Evolutionary conservation across 176 grass and related monocot species (phyloP).

Genomic region (Eragrostis curvula): DNA sequence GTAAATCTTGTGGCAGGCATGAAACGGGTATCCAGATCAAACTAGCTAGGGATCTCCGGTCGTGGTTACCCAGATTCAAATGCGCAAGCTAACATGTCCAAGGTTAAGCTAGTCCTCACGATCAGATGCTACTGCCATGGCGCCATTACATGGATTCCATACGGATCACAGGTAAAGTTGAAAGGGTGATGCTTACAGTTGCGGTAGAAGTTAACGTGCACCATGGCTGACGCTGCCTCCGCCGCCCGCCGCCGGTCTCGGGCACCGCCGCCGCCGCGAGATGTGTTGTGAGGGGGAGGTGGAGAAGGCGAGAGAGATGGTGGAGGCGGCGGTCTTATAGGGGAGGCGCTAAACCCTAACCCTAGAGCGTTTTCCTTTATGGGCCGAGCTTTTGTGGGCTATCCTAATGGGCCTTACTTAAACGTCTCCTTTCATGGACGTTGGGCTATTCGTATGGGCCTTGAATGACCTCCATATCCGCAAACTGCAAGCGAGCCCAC

Average conservation of each 20-base stretch:
- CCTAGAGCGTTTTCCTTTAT: conserved; percentile 33
- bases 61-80: background rate
- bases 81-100: background rate
- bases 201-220: conserved; percentile 79
- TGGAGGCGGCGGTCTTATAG: conserved; percentile 44
- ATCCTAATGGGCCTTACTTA: background rate
- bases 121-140: background rate
- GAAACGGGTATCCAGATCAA: background rate
- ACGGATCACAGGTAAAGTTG: background rate
- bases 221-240: conserved; percentile 52
- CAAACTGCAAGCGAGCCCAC: background rate
- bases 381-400: conserved; percentile 16
- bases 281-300: conserved; percentile 1
- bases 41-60: background rate
- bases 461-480: background rate
- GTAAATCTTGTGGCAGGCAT: background rate
- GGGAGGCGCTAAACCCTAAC: conserved; percentile 62
- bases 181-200: conserved; percentile 49
- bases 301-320: background rate
- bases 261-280: conserved; percentile 12
- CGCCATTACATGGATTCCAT: background rate
- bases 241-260: conserved; percentile 33
- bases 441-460: background rate
- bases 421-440: background rate
- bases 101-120: too few species aligned